Evolutionary conservation across 257 asterid genomes (phyloP).

Genomic region (Fraxinus pennsylvanica): DNA sequence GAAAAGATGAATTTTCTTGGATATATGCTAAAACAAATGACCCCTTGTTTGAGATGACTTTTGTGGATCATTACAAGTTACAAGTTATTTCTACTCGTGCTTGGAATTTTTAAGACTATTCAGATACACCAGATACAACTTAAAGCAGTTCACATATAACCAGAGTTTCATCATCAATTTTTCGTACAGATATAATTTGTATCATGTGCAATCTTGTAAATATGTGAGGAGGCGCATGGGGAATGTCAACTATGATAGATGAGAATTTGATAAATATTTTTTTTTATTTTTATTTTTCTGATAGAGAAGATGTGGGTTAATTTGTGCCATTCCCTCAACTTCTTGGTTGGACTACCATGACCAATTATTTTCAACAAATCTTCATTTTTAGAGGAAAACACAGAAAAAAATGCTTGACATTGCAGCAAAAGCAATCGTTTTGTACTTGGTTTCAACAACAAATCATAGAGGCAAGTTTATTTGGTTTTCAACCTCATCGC

Average conservation of each 20-base stretch:
- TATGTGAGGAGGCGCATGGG: too few relatives aligned
- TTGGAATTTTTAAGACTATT: slow-evolving; percentile 14
- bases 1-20: slow-evolving; percentile 22
- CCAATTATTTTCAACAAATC: not conserved
- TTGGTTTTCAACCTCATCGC: too few relatives aligned
- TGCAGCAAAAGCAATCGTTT: not conserved
- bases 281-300: too few relatives aligned
- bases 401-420: not conserved
- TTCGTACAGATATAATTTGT: not conserved
- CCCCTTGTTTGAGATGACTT: slow-evolving; percentile 15
- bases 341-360: not conserved
- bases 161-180: not conserved
- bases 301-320: not conserved
- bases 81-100: not conserved
- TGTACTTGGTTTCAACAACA: too few relatives aligned
- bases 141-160: not conserved
- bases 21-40: slow-evolving; percentile 19
- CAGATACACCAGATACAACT: not conserved
- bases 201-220: not conserved
- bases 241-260: too few relatives aligned
- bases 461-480: too few relatives aligned
- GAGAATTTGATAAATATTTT: too few relatives aligned
- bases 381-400: not conserved
- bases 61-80: slow-evolving; percentile 9
- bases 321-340: not conserved